These are phyloP conservation scores for Dactylonectria estremocensis DNA, from an alignment of 2,329 filamentous ascomycete species.

Conservation along the genomic window DNA sequence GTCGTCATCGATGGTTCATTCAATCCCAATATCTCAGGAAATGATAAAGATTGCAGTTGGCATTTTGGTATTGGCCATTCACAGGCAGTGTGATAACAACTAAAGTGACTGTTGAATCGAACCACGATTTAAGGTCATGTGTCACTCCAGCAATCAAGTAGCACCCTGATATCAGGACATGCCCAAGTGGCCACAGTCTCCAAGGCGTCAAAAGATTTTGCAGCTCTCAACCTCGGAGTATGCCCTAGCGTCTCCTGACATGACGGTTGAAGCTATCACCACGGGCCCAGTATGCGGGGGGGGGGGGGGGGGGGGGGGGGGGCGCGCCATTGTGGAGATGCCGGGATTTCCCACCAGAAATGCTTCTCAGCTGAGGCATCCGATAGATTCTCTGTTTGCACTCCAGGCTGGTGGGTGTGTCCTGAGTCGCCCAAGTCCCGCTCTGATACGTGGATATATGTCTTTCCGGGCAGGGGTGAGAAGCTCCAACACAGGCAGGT, in stretches of 20 bases:
- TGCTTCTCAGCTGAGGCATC: constrained; percentile 26
- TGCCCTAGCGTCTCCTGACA: constrained; percentile 15
- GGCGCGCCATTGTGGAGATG: constrained; percentile 42
- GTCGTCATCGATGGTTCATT: not conserved
- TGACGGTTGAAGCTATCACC: not conserved
- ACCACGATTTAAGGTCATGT: not conserved
- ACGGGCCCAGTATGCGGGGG: constrained; percentile 37
- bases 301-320: too few relatives aligned
- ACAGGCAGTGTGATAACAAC: constrained; percentile 11
- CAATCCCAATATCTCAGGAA: constrained; percentile 6
- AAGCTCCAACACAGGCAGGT: not conserved
- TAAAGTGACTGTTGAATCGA: too few relatives aligned
- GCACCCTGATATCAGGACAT: constrained; percentile 27
- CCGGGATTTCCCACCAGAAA: constrained; percentile 43
- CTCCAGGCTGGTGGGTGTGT: constrained; percentile 23
- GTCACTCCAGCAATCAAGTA: constrained; percentile 14
- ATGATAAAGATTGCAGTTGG: not conserved
- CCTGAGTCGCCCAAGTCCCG: not conserved
- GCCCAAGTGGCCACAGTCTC: constrained; percentile 18
- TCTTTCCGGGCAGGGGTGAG: constrained; percentile 35
- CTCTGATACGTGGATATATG: constrained; percentile 43
- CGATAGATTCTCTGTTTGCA: constrained; percentile 19
- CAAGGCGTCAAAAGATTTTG: not conserved
- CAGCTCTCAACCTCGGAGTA: constrained; percentile 35
- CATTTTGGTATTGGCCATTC: constrained; percentile 13